Percentiles rank a stretch among this genome's conserved stretches.
Evolutionary conservation across 306 rosid genomes (phyloP).

Genomic region (Castanea mollissima): DNA sequence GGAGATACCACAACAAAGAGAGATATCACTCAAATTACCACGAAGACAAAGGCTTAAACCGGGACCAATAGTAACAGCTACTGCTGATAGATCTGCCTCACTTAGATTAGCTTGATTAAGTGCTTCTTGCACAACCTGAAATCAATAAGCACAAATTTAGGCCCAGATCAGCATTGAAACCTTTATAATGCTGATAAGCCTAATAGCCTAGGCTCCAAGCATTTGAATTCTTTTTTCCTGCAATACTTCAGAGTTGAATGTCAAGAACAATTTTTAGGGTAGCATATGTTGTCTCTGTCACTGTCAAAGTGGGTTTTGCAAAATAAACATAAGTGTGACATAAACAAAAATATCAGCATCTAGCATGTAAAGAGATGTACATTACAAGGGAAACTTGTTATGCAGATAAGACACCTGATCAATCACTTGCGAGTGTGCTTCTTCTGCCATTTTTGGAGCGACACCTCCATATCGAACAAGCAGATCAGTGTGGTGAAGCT

Average conservation of each 20-base stretch:
- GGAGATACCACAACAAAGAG: not conserved
- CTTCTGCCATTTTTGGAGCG: constrained; percentile 99
- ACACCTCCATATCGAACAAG: constrained; percentile 89
- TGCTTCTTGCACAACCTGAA: constrained; percentile 89
- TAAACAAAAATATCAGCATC: no score
- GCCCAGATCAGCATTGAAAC: not conserved
- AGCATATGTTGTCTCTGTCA: not conserved
- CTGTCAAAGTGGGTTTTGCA: not conserved
- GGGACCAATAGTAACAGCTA: constrained; percentile 97
- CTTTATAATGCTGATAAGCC: not conserved
- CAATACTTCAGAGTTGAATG: not conserved
- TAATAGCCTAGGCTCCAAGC: not conserved
- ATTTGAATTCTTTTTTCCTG: not conserved
- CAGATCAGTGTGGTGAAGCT: constrained; percentile 19
- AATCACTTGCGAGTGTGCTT: constrained; percentile 83
- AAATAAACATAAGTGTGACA: not conserved
- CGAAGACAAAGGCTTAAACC: constrained; percentile 98
- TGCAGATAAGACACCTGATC: constrained; percentile 54
- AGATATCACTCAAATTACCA: constrained; percentile 44
- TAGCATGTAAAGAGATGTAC: no score
- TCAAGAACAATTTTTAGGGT: not conserved
- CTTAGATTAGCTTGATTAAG: constrained; percentile 75
- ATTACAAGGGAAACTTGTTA: not conserved
- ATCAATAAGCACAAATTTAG: constrained; percentile 26
- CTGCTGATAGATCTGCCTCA: constrained; percentile 80